Evolutionary conservation across 371 early-diverging fungal genomes (phyloP).

Genomic region (Conidiobolus incongruus): DNA sequence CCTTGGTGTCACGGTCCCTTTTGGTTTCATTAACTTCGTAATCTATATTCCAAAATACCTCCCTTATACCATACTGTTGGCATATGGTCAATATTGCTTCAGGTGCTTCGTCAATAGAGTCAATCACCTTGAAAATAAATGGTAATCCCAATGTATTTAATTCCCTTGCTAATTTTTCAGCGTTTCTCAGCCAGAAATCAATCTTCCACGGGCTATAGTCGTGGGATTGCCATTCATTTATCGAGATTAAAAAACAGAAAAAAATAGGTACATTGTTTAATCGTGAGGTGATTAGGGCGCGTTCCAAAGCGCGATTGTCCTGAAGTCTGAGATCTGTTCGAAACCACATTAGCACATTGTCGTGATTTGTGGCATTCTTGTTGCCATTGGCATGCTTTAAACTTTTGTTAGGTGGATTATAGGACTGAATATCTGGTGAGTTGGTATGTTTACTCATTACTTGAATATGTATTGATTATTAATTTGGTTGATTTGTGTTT

Average conservation of each 20-base stretch:
- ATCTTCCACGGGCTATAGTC: constrained; percentile 21
- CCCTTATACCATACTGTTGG: constrained; percentile 4
- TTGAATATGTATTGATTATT: too few species aligned
- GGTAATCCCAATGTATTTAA: constrained; percentile 20
- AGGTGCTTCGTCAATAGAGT: constrained; percentile 8
- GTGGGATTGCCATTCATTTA: constrained; percentile 23
- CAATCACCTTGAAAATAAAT: constrained; percentile 13
- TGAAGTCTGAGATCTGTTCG: constrained; percentile 18
- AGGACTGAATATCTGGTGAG: too few species aligned
- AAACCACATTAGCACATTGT: constrained; percentile 20
- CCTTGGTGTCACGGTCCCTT: constrained; percentile 8
- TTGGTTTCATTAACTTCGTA: constrained; percentile 17
- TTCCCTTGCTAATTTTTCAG: constrained; percentile 10
- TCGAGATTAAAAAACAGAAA: constrained; percentile 21
- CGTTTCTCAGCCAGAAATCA: constrained; percentile 24
- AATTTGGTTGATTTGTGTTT: too few species aligned
- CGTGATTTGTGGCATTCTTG: too few species aligned
- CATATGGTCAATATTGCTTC: constrained; percentile 7
- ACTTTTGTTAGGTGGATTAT: too few species aligned
- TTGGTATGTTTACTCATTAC: too few species aligned
- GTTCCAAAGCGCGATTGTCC: constrained; percentile 17
- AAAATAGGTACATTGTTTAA: constrained; percentile 6
- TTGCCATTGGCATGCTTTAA: too few species aligned
- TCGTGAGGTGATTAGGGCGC: constrained; percentile 8
- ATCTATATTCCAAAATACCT: constrained; percentile 17